Conservation (phyloP, 2,329 filamentous ascomycete species). For the Shiraia sp. region DNA sequence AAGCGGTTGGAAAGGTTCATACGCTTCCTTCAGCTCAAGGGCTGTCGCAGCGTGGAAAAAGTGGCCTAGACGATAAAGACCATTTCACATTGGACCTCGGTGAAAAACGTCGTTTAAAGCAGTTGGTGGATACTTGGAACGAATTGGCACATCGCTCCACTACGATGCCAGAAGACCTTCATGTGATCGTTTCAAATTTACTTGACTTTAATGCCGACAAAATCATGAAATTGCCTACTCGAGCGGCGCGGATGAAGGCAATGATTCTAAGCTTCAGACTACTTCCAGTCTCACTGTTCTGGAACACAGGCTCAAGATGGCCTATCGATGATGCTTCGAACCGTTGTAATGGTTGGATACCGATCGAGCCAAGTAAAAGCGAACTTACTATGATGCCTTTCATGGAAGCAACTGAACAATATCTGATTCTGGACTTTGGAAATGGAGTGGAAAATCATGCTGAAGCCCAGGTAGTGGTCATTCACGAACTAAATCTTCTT, state of each 20-base stretch:
- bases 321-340: neutral
- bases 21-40: neutral
- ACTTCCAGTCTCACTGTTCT: slow-evolving; percentile 7
- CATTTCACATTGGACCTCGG: slow-evolving; percentile 5
- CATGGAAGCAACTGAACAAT: slow-evolving; percentile 2
- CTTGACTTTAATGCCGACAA: slow-evolving; percentile 10
- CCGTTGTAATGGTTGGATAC: slow-evolving; percentile 1
- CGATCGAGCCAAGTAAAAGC: slow-evolving; percentile 6
- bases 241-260: slow-evolving; percentile 5
- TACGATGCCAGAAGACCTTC: slow-evolving; percentile 10
- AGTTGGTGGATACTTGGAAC: slow-evolving; percentile 9
- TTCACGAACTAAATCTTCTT: neutral
- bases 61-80: slow-evolving; percentile 1
- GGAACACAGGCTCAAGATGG: slow-evolving; percentile 7
- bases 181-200: slow-evolving; percentile 9
- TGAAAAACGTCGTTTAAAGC: slow-evolving; percentile 4
- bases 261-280: slow-evolving; percentile 6
- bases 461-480: neutral
- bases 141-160: slow-evolving; percentile 8
- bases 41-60: neutral
- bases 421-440: neutral
- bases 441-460: neutral
- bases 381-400: slow-evolving; percentile 2
- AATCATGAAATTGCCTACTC: slow-evolving; percentile 3
- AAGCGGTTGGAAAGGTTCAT: neutral